These are phyloP conservation scores for Chaetomium cochliodes DNA, from an alignment of 495 filamentous ascomycete species.

Conservation along the genomic window DNA sequence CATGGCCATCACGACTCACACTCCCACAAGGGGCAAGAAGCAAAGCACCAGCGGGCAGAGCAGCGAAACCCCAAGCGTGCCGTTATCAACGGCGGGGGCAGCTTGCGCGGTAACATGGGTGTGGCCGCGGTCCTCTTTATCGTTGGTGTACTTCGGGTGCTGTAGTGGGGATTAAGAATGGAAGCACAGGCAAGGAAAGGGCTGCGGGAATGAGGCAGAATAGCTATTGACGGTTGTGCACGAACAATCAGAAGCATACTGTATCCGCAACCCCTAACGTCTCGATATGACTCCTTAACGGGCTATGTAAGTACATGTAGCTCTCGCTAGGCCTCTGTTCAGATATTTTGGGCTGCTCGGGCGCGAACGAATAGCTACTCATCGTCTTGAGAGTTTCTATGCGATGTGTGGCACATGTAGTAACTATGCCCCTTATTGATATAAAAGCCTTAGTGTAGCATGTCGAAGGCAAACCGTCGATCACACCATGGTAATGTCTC, in stretches of 20 bases:
- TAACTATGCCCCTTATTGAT: not conserved
- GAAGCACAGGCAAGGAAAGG: not conserved
- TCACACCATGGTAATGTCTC: not conserved
- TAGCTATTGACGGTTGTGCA: not conserved
- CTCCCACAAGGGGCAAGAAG: not conserved
- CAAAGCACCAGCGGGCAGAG: not conserved
- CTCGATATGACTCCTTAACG: too few species aligned
- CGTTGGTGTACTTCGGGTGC: not conserved
- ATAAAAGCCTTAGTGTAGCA: too few species aligned
- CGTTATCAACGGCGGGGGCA: not conserved
- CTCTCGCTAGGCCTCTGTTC: too few species aligned
- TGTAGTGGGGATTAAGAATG: not conserved
- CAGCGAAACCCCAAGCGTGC: not conserved
- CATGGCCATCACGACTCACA: not conserved
- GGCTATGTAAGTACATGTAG: too few species aligned
- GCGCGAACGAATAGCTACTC: too few species aligned
- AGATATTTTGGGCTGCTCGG: too few species aligned
- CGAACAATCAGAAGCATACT: not conserved
- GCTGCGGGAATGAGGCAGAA: not conserved
- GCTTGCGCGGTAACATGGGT: not conserved
- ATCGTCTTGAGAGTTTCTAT: too few species aligned
- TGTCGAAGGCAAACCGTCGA: not conserved
- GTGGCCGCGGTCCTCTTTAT: not conserved
- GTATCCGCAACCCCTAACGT: too few species aligned
- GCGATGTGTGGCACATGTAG: not conserved